Evolutionary conservation across 108 stramenopile species (phyloP).

Genomic region (Conticribra weissflogii): DNA sequence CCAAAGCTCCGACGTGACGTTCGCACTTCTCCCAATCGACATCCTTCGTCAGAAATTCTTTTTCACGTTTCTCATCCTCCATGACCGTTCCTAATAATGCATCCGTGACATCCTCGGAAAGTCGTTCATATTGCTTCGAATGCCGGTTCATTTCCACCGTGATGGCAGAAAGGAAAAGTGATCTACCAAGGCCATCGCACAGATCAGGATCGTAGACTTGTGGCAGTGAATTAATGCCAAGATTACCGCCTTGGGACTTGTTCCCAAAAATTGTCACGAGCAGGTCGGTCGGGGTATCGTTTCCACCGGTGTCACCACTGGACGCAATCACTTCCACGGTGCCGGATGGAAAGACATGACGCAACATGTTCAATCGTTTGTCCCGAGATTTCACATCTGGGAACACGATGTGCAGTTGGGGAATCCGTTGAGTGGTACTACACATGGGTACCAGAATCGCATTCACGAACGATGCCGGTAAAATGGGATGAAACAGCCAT

Average conservation of each 20-base stretch:
- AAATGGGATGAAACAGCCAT: slow-evolving; percentile 34
- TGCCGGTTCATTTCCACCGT: slow-evolving; percentile 56
- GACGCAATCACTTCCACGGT: slow-evolving; percentile 13
- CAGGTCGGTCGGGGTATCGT: too few species aligned
- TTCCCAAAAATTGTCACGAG: too few species aligned
- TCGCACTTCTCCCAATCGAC: slow-evolving; percentile 52
- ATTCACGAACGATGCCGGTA: slow-evolving; percentile 38
- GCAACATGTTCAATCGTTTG: slow-evolving; percentile 24
- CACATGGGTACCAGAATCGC: slow-evolving; percentile 23
- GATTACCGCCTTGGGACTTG: too few species aligned
- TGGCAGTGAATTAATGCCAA: too few species aligned
- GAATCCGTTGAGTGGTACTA: background rate
- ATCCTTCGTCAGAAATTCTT: background rate
- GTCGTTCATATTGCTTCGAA: slow-evolving; percentile 63
- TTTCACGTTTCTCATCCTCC: background rate
- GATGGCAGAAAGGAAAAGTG: slow-evolving; percentile 41
- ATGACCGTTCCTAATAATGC: slow-evolving; percentile 22
- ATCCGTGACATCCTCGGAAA: slow-evolving; percentile 51
- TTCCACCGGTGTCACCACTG: too few species aligned
- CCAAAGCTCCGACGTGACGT: slow-evolving; percentile 48
- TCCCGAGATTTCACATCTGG: slow-evolving; percentile 24
- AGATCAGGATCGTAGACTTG: slow-evolving; percentile 35
- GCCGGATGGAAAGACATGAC: slow-evolving; percentile 28
- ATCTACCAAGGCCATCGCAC: slow-evolving; percentile 43
- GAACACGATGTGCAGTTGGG: slow-evolving; percentile 39